These are phyloP conservation scores for Larix kaempferi DNA, from an alignment of 75 land plant genomes.

Conservation along the genomic window DNA sequence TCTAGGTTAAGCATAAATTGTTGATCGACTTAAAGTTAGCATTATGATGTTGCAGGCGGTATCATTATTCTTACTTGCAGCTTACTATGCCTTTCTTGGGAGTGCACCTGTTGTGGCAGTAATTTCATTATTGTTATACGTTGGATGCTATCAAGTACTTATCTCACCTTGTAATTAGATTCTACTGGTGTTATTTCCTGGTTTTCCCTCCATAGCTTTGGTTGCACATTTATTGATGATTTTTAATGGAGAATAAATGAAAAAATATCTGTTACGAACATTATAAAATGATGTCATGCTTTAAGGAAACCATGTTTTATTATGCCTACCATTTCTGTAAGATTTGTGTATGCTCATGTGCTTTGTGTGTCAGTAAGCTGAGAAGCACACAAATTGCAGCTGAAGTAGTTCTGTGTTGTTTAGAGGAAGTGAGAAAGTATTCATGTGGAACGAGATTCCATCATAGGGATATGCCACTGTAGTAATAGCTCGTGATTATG, in stretches of 20 bases:
- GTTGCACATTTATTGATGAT: neutral
- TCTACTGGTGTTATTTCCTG: neutral
- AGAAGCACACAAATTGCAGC: too few species aligned
- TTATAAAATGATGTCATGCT: neutral
- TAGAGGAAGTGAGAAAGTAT: too few species aligned
- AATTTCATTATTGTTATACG: slow-evolving; percentile 65
- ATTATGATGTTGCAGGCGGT: slow-evolving; percentile 35
- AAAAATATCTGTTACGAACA: neutral
- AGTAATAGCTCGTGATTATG: too few species aligned
- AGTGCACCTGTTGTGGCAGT: slow-evolving; percentile 57
- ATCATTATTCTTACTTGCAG: slow-evolving; percentile 65
- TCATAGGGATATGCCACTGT: too few species aligned
- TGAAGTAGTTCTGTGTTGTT: too few species aligned
- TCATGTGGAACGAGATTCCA: too few species aligned
- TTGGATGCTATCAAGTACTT: slow-evolving; percentile 82
- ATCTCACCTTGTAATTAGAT: neutral
- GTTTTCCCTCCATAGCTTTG: neutral
- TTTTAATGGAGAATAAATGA: neutral
- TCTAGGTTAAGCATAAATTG: neutral
- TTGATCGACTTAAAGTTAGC: neutral
- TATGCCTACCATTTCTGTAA: too few species aligned
- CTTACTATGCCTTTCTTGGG: slow-evolving; percentile 52
- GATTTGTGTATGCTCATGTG: too few species aligned
- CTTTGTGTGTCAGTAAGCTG: too few species aligned
- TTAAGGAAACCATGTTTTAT: neutral